Base-by-base conservation (phyloP, 2,329 filamentous ascomycete species). In the Hypoxylon sp. region DNA sequence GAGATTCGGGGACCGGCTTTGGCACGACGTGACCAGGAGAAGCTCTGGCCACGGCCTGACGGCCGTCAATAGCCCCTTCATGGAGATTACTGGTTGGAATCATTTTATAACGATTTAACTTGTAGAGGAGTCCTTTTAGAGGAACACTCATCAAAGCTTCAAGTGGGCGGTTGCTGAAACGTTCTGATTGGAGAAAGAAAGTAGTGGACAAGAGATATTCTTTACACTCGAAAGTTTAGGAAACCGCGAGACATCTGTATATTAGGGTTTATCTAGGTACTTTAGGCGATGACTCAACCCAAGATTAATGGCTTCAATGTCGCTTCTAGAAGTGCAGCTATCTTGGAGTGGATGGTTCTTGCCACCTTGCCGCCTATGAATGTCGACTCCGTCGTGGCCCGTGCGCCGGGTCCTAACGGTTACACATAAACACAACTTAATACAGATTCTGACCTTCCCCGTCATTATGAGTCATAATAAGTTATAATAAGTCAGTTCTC, bases 1-100 rank as follows among this genome's bases (percentile, higher is more conserved):
- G 90, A 10, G 86, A 83, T 65, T 86, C 83, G 6, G 92, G 88
- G 2, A 92, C 81, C 10, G 92, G 92, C 75, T 89, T 91, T 65
- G 86, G 78, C 32, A 92, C 87, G 19, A 90, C 80, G 64, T 86
- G 85, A 47, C 84, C 83, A 32, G 80, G 62, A 1, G 82, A 74
- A 0, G 83, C 77, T 71, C 82, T 79, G 3, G 74, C 65, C n/a
- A 86, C 83, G 17, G 84, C 85, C 74, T 88, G 86, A 58, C 79
- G 77, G 52, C 80, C 77, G 66, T 79, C 78, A 65, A 70, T 70
- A 35, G 75, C 75, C 19, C 75, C 77, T 8, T 76, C 64, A 4
- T 64, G 61, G 15, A 73, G 62, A 37, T 74, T 72, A 7, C 70
- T 74, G 51, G 82, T 77, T 54, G 82, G 76, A 47, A 83, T 82